Conservation (phyloP, 2,329 filamentous ascomycete genomes). For the Aspergillus candidus region DNA sequence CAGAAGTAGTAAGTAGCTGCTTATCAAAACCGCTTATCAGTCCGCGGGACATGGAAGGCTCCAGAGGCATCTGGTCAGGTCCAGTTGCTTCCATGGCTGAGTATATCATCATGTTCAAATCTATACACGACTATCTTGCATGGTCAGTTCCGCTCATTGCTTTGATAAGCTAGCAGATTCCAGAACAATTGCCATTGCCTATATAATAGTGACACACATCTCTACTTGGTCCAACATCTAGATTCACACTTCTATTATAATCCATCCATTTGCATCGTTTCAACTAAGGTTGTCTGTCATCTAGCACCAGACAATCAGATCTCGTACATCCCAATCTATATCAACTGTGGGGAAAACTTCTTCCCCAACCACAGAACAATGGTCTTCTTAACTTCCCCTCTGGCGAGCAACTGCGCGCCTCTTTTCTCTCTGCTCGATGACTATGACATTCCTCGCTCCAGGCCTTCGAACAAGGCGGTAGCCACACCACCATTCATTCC, state of each 20-base stretch:
- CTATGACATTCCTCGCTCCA: conserved; percentile 31
- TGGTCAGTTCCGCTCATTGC: too few species aligned
- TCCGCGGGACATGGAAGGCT: conserved; percentile 9
- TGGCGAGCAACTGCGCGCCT: conserved; percentile 33
- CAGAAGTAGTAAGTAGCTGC: neutral
- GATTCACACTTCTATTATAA: too few species aligned
- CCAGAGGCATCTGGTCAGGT: conserved; percentile 5
- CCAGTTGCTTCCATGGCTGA: neutral
- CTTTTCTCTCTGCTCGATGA: conserved; percentile 41
- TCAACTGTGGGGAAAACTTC: neutral
- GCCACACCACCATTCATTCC: conserved; percentile 28
- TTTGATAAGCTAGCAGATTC: conserved; percentile 8
- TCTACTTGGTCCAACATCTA: neutral
- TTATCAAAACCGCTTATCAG: conserved; percentile 17
- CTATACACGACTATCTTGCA: neutral
- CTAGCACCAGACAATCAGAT: too few species aligned
- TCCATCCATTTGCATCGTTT: conserved; percentile 1
- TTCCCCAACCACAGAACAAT: conserved; percentile 17
- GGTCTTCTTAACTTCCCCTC: conserved; percentile 33
- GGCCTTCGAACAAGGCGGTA: conserved; percentile 12
- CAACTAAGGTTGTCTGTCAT: conserved; percentile 1
- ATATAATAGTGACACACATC: conserved; percentile 12
- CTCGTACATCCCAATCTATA: too few species aligned
- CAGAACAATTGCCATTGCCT: conserved; percentile 9
- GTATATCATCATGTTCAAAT: conserved; percentile 3